Evolutionary conservation across 306 rosid species (phyloP).

Genomic region (Prunus kanzakura): DNA sequence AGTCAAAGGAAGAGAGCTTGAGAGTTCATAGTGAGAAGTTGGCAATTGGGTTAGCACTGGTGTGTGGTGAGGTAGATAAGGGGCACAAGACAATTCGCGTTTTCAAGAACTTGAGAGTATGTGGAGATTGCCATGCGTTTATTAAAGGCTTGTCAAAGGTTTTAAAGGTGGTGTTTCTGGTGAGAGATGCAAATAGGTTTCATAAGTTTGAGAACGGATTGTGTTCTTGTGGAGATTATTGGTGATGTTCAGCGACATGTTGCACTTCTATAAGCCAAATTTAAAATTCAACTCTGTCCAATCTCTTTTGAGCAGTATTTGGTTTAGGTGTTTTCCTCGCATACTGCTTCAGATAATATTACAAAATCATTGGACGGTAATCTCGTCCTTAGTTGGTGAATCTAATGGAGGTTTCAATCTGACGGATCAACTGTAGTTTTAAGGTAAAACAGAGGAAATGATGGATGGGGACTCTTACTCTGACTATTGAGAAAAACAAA

Average conservation of each 20-base stretch:
- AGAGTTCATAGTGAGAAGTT: slow-evolving; percentile 65
- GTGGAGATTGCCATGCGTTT: slow-evolving; percentile 57
- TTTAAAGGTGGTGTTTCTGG: slow-evolving; percentile 44
- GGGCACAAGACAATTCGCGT: slow-evolving; percentile 31
- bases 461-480: neutral
- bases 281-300: too few species aligned
- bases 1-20: slow-evolving; percentile 62
- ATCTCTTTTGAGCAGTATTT: too few species aligned
- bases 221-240: slow-evolving; percentile 67
- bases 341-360: too few species aligned
- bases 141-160: slow-evolving; percentile 52
- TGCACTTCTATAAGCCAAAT: too few species aligned
- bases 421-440: neutral
- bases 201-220: slow-evolving; percentile 50
- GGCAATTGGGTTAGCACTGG: slow-evolving; percentile 64
- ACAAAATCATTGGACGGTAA: too few species aligned
- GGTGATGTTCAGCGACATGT: slow-evolving; percentile 26
- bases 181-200: slow-evolving; percentile 64
- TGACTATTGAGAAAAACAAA: neutral
- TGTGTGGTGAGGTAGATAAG: slow-evolving; percentile 24
- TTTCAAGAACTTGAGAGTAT: slow-evolving; percentile 67
- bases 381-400: neutral
- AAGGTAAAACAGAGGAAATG: neutral
- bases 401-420: neutral
- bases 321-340: too few species aligned